Conservation (phyloP, 2,329 filamentous ascomycete species). For the Penicillium griseofulvum region DNA sequence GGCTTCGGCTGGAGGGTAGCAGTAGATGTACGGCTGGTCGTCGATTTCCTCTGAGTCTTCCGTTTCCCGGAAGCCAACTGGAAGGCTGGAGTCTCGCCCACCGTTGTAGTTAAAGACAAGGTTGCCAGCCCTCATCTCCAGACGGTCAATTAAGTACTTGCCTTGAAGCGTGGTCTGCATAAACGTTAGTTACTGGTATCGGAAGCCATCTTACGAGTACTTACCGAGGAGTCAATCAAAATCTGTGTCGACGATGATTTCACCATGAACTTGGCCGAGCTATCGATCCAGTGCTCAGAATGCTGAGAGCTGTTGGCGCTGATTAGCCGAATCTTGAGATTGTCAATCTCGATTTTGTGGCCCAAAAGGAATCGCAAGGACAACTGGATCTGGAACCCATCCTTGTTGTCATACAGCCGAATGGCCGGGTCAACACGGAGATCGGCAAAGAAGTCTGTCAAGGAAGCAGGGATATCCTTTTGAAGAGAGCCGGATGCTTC, state of each 20-base stretch:
- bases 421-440: constrained; percentile 67
- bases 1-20: constrained; percentile 68
- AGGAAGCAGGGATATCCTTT: constrained; percentile 64
- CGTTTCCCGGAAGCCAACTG: constrained; percentile 36
- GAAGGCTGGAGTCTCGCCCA: constrained; percentile 29
- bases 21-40: constrained; percentile 61
- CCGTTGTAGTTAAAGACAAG: constrained; percentile 38
- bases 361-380: constrained; percentile 69
- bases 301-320: constrained; percentile 48
- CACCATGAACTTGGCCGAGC: constrained; percentile 47
- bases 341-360: constrained; percentile 66
- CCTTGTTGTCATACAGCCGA: constrained; percentile 65
- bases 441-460: constrained; percentile 71
- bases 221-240: constrained; percentile 50
- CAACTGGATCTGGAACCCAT: constrained; percentile 71
- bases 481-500: constrained; percentile 50
- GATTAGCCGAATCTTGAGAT: constrained; percentile 62
- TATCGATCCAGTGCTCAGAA: constrained; percentile 67
- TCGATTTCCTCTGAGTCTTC: constrained; percentile 42
- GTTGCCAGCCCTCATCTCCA: constrained; percentile 56
- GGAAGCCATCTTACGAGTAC: constrained; percentile 10
- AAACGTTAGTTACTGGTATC: constrained; percentile 1
- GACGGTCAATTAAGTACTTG: constrained; percentile 69
- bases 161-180: constrained; percentile 54
- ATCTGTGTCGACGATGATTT: constrained; percentile 56